Base-by-base conservation (phyloP, 352 stramenopile species). In the Saprolegnia diclina region DNA sequence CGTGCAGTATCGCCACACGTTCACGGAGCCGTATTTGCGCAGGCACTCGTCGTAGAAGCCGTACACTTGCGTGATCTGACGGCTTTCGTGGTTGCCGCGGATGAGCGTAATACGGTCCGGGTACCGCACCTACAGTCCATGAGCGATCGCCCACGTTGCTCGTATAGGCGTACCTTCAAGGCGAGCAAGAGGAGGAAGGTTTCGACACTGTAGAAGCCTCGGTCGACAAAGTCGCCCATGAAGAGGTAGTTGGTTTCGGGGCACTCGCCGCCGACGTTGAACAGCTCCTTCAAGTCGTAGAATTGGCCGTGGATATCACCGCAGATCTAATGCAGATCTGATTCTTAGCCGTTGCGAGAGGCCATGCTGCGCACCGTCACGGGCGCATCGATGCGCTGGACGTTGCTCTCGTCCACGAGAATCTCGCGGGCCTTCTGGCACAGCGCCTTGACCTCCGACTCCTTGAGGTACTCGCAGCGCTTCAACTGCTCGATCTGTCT, bases 271-370 rank as follows among this genome's bases (percentile, higher is more conserved):
- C 97, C 97, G 14, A 99, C 95, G 67, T 98, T 98, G 82, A 99
- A 99, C 35, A 97, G 78, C 77, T 98, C 97, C 72, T 99, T 96
- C 0, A 99, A 81, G 77, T 99, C 97, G 77, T 99, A 99, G 76
- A 99, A 99, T 83, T 99, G 97, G 24, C 97, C 97, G 77, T 99
- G 97, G 71, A 99, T 99, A 74, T 99, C 97, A 56, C 97, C 97
- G 74, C 96, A 99, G 66, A 99, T 99, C 94, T 98, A 68, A 26
- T 45, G 53, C 14, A 63, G 29, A 72, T 55, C 44, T 5, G 26
- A 26, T 42, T 29, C 53, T 72, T 69, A 7, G 29, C 19, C 22
- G 14, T 29, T n/a, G 26, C 29, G 29, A 35, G 29, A 35, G 21
- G 14, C 18, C 57, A 65, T 65, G 22, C 38, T 24, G 82, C 90